Evolutionary conservation across 2,329 filamentous ascomycete genomes (phyloP).

Genomic region (Cercospora sp.): DNA sequence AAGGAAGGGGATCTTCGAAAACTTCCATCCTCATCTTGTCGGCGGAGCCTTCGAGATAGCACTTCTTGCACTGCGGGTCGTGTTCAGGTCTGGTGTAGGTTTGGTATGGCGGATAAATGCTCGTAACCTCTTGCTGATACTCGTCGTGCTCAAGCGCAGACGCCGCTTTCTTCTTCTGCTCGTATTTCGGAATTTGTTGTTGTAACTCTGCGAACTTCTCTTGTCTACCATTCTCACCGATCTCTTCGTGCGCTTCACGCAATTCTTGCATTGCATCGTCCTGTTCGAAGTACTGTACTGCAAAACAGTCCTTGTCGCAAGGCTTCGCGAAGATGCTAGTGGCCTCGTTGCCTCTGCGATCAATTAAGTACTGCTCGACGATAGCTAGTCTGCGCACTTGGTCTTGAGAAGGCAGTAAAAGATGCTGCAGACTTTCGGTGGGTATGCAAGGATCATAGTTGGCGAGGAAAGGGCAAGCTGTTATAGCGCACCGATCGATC

Average conservation of each 20-base stretch:
- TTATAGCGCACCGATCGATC: slow-evolving; percentile 54
- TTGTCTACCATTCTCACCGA: neutral
- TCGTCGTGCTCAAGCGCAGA: neutral
- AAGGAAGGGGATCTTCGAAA: slow-evolving; percentile 55
- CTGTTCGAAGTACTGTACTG: slow-evolving; percentile 48
- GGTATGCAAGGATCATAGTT: slow-evolving; percentile 56
- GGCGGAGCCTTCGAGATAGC: slow-evolving; percentile 40
- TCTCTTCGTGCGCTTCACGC: too few species aligned
- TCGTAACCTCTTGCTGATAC: neutral
- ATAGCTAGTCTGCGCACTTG: slow-evolving; percentile 54
- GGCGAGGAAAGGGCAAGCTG: slow-evolving; percentile 49
- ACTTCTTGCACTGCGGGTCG: slow-evolving; percentile 47
- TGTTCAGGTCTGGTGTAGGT: neutral
- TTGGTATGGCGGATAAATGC: neutral
- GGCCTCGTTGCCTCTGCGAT: slow-evolving; percentile 22
- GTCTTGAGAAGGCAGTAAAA: slow-evolving; percentile 51
- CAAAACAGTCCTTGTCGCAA: slow-evolving; percentile 37
- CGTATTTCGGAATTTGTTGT: neutral
- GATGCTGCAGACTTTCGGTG: slow-evolving; percentile 53
- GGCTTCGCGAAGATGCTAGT: neutral
- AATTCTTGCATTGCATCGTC: neutral
- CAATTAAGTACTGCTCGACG: slow-evolving; percentile 53
- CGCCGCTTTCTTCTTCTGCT: slow-evolving; percentile 7
- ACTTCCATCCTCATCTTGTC: slow-evolving; percentile 48
- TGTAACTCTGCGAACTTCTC: neutral